phyloP scores from a whole-genome alignment of 208 protist species.

The Giardia muris region DNA sequence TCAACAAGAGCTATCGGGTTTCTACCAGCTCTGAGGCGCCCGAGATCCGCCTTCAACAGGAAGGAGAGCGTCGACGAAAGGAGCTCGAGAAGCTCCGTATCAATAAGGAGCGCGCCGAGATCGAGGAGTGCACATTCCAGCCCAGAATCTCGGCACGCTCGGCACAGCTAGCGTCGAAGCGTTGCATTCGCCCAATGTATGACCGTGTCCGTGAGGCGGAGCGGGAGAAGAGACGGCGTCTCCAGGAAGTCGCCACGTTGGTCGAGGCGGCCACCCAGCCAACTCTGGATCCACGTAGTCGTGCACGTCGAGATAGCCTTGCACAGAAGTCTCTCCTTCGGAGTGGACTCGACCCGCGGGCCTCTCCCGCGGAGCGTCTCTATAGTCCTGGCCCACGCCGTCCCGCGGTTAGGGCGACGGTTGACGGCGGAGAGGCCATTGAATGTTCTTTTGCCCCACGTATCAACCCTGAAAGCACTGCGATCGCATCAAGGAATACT shows the following conservation, averaged over 20 bases:
- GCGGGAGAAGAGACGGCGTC: background rate
- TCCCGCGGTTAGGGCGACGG: background rate
- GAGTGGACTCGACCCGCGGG: background rate
- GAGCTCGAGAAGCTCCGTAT: background rate
- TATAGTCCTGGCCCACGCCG: background rate
- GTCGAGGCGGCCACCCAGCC: background rate
- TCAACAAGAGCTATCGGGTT: background rate
- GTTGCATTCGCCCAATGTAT: background rate
- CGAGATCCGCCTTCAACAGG: background rate
- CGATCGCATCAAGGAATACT: background rate
- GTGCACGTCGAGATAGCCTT: background rate
- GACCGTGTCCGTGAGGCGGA: background rate
- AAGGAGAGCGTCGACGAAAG: background rate
- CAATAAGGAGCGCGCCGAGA: background rate
- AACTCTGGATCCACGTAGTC: background rate
- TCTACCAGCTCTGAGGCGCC: background rate
- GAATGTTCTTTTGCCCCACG: background rate
- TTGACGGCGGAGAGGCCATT: background rate
- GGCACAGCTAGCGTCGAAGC: background rate
- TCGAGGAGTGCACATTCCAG: background rate
- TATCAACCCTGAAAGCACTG: background rate
- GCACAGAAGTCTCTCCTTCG: background rate
- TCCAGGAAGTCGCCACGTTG: background rate
- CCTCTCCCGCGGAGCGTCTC: background rate
- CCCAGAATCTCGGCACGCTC: background rate